Percentiles rank a stretch among this genome's conserved stretches.
These are phyloP conservation scores for Fusarium annulatum DNA, from an alignment of 2,329 filamentous ascomycete genomes.

Conservation along the genomic window DNA sequence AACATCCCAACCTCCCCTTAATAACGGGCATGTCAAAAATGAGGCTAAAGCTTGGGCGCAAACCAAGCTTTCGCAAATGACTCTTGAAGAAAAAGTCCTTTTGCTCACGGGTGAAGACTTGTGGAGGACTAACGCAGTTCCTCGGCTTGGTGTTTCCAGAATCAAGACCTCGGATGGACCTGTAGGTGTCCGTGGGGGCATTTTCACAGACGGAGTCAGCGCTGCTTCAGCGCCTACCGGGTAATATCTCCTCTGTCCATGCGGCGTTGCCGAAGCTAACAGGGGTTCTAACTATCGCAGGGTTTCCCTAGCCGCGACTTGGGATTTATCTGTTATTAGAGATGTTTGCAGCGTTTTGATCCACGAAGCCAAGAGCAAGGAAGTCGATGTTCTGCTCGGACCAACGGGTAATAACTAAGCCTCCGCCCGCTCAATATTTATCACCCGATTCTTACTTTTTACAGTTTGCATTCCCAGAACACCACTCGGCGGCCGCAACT, in stretches of 20 bases:
- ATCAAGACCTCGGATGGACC: constrained; percentile 29
- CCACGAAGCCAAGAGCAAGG: constrained; percentile 28
- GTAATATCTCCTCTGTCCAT: neutral
- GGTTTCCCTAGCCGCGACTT: constrained; percentile 27
- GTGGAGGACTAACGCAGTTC: constrained; percentile 15
- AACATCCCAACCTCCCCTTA: neutral
- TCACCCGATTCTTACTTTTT: neutral
- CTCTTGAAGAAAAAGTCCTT: constrained; percentile 20
- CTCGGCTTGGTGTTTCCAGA: constrained; percentile 7
- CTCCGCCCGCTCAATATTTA: neutral
- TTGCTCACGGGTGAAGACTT: constrained; percentile 11
- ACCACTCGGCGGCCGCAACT: constrained; percentile 54
- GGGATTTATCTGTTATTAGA: constrained; percentile 6
- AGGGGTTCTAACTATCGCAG: neutral
- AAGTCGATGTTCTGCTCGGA: constrained; percentile 22
- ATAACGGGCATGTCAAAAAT: neutral
- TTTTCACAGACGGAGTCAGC: constrained; percentile 26
- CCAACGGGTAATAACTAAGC: constrained; percentile 3
- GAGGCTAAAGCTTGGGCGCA: neutral
- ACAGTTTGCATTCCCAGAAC: constrained; percentile 26
- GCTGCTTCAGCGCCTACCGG: constrained; percentile 24
- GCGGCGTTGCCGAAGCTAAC: neutral
- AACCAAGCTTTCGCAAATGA: constrained; percentile 20
- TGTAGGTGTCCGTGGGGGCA: constrained; percentile 20
- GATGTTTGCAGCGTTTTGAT: constrained; percentile 19